Base-by-base conservation (phyloP, 2,329 filamentous ascomycete species). In the Fusarium brachygibbosum region DNA sequence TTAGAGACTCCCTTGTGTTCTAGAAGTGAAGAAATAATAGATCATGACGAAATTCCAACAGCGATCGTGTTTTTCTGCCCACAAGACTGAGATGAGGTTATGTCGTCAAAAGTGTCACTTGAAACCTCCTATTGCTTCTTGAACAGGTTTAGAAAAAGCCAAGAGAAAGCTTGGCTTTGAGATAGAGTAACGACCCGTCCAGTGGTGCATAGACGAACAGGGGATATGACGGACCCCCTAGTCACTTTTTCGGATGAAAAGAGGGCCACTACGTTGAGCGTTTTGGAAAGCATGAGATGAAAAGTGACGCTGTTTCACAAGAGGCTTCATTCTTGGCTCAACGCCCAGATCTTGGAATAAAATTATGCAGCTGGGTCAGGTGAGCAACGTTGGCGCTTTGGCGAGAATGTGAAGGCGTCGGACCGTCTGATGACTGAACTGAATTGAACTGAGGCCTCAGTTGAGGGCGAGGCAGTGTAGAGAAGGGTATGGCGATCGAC, bases 131-230 rank as follows among this genome's bases (percentile, higher is more conserved):
- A 63, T 63, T 67, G 56, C 59, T 42, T 16, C 31, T 31, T 28
- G 34, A n/a, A 35, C 19, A 41, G 38, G 48, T 38, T 55, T 34
- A 51, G 23, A 53, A 44, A 29, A 29, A 12, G 58, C 40, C 55
- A 69, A 69, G 48, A 35, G 17, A 44, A 41, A 37, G 45, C 67
- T 70, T 70, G 58, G 68, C 68, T 65, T 57, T 41, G 25, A 70
- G 67, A 68, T 70, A 68, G 31, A 70, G 62, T 70, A 54, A 37
- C 25, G 25, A 35, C 57, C 62, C 48, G 65, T 50, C 35, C 25
- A 25, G 44, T 61, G 49, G 60, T 48, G 60, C 45, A 53, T 59
- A 42, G 54, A 38, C 31, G 28, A 25, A 42, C 53, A 66, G 55
- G 65, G 60, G 46, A 57, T 35, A 32, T 62, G 54, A 65, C 41